Evolutionary conservation across 331 rosid species (phyloP).

Genomic region (Prunus yedoensis): DNA sequence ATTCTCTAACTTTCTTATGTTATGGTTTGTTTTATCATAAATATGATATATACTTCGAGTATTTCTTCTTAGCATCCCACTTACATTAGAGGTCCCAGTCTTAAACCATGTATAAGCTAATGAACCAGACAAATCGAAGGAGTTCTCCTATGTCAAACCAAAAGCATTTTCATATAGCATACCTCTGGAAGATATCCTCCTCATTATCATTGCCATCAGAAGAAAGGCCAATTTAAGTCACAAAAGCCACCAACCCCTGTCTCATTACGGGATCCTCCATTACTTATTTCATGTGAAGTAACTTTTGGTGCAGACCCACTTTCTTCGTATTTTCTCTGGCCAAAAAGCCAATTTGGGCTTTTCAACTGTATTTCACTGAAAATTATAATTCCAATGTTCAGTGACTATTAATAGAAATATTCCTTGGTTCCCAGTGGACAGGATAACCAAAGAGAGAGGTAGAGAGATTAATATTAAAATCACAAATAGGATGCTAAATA

Average conservation of each 20-base stretch:
- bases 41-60: too few relatives aligned
- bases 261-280: conserved; percentile 43
- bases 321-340: conserved; percentile 82
- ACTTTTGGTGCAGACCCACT: conserved; percentile 52
- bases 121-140: background rate
- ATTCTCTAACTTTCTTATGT: background rate
- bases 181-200: conserved; percentile 75
- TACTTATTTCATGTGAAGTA: conserved; percentile 47
- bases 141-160: conserved; percentile 2
- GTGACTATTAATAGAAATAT: conserved; percentile 10
- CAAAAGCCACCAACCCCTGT: conserved; percentile 48
- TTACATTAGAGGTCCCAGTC: background rate
- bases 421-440: background rate
- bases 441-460: background rate
- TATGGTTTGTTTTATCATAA: background rate
- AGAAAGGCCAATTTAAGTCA: conserved; percentile 68
- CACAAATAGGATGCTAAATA: conserved; percentile 12
- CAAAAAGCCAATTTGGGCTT: conserved; percentile 94
- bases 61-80: background rate
- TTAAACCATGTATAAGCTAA: background rate
- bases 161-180: conserved; percentile 21
- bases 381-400: conserved; percentile 19
- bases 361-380: conserved; percentile 90
- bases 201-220: conserved; percentile 52
- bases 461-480: conserved; percentile 14